phyloP scores from a whole-genome alignment of 176 grass and related monocot genomes.

The Aegilops umbellulata region DNA sequence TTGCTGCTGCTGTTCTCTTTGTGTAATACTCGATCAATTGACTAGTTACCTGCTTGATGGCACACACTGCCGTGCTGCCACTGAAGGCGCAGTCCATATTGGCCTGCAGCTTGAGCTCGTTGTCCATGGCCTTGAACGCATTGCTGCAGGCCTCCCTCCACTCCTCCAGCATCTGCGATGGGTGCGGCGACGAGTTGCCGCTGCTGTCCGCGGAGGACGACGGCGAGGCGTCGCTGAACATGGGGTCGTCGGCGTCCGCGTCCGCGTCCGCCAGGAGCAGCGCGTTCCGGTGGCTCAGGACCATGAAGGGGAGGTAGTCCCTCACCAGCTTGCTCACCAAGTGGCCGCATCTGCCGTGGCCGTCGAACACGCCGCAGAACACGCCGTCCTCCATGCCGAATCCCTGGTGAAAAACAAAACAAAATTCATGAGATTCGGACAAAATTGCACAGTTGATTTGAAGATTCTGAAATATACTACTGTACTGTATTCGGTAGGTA shows the following conservation, averaged over 20 bases:
- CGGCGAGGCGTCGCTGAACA: constrained; percentile 41
- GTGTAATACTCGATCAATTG: background rate
- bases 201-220: constrained; percentile 35
- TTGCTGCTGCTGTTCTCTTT: background rate
- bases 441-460: background rate
- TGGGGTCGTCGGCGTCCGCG: background rate
- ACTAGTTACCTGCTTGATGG: constrained; percentile 75
- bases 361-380: constrained; percentile 93
- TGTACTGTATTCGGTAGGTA: background rate
- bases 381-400: constrained; percentile 88
- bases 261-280: constrained; percentile 28
- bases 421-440: background rate
- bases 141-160: constrained; percentile 67
- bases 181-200: constrained; percentile 18
- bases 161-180: constrained; percentile 62
- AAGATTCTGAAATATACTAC: background rate
- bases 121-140: constrained; percentile 79
- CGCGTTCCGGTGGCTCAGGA: constrained; percentile 71
- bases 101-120: constrained; percentile 65
- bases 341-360: constrained; percentile 81
- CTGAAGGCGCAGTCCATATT: constrained; percentile 63
- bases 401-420: constrained; percentile 35
- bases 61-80: constrained; percentile 83
- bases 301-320: constrained; percentile 75
- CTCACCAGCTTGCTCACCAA: constrained; percentile 61